Conservation (phyloP, 2,329 filamentous ascomycete species). For the Rugonectria rugulosa region DNA sequence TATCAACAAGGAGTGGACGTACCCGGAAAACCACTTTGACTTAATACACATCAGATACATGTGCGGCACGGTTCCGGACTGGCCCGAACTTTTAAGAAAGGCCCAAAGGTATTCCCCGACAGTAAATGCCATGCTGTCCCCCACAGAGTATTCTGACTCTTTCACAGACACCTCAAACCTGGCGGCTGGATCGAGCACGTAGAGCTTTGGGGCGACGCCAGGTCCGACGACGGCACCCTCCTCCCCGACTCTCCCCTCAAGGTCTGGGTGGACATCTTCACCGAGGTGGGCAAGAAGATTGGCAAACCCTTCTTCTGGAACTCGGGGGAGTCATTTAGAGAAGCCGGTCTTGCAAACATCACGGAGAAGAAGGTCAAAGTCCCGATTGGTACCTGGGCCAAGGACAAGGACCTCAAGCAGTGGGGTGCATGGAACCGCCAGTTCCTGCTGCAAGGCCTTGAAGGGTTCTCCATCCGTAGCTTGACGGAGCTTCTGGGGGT, state of each 20-base stretch:
- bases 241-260: slow-evolving; percentile 23
- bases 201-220: slow-evolving; percentile 28
- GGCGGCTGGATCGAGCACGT: slow-evolving; percentile 32
- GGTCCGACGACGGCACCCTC: slow-evolving; percentile 39
- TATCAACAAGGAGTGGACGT: slow-evolving; percentile 59
- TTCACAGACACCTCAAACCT: slow-evolving; percentile 24
- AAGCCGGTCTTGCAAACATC: slow-evolving; percentile 33
- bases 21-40: slow-evolving; percentile 57
- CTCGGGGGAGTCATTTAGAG: slow-evolving; percentile 21
- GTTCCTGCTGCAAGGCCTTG: slow-evolving; percentile 32
- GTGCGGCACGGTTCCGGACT: slow-evolving; percentile 61
- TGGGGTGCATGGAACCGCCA: slow-evolving; percentile 38
- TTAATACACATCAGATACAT: slow-evolving; percentile 65
- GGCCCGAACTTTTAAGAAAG: slow-evolving; percentile 57
- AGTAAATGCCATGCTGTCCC: slow-evolving; percentile 23
- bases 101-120: slow-evolving; percentile 53
- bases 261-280: slow-evolving; percentile 30
- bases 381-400: slow-evolving; percentile 40
- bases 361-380: slow-evolving; percentile 29
- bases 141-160: too few relatives aligned
- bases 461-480: slow-evolving; percentile 34
- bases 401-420: slow-evolving; percentile 38
- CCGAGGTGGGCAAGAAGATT: slow-evolving; percentile 22
- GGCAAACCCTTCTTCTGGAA: slow-evolving; percentile 30
- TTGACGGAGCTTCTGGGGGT: slow-evolving; percentile 31